Conservation (phyloP, 2,329 filamentous ascomycete genomes). For the Emergomyces africanus region DNA sequence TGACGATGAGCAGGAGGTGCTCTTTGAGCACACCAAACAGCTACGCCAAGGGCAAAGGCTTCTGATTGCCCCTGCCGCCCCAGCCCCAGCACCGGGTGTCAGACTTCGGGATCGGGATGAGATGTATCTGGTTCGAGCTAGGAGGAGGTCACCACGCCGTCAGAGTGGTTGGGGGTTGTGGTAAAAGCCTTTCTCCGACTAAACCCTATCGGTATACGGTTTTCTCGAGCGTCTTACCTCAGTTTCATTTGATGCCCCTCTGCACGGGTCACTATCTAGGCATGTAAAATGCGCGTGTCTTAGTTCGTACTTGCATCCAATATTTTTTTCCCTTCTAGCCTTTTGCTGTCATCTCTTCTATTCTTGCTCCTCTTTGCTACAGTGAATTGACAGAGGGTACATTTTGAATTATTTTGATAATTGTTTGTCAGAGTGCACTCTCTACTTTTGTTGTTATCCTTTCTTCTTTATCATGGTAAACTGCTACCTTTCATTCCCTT, state of each 20-base stretch:
- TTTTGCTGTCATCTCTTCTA: not conserved
- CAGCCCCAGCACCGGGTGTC: conserved; percentile 18
- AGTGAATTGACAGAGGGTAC: not conserved
- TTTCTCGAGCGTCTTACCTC: not conserved
- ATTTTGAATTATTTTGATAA: not conserved
- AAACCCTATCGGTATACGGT: not conserved
- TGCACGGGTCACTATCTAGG: not conserved
- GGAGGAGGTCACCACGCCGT: conserved; percentile 28
- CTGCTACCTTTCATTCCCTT: not conserved
- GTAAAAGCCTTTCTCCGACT: not conserved
- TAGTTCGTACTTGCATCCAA: not conserved
- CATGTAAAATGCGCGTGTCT: not conserved
- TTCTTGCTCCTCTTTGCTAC: not conserved
- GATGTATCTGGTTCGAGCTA: conserved; percentile 32
- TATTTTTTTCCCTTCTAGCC: not conserved
- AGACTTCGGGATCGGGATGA: conserved; percentile 32
- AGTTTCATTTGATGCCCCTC: not conserved
- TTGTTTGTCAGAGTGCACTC: not conserved
- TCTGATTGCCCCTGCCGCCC: conserved; percentile 21
- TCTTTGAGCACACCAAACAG: conserved; percentile 58
- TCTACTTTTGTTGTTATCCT: not conserved
- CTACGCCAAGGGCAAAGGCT: conserved; percentile 42
- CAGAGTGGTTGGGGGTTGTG: not conserved
- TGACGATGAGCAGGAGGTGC: conserved; percentile 55
- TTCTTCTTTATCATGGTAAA: not conserved